Evolutionary conservation across 163 green algal species (phyloP).

Genomic region (Scenedesmus sp.): DNA sequence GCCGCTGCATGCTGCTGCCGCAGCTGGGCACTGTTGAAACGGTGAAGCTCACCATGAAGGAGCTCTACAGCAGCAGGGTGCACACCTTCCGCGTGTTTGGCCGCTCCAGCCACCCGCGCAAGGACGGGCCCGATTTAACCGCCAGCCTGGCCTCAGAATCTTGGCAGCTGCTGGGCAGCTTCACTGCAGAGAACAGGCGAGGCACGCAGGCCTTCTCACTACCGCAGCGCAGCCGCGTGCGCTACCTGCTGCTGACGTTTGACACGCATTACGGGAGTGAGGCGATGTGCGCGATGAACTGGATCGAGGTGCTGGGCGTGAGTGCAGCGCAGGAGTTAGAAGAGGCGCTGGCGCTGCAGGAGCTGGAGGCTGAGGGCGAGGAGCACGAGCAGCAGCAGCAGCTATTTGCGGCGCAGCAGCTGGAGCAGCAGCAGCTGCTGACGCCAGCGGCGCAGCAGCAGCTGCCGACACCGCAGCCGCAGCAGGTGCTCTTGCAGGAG

Average conservation of each 20-base stretch:
- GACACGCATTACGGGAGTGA: conserved; percentile 82
- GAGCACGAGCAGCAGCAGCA: conserved; percentile 22
- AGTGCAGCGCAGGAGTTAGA: conserved; percentile 86
- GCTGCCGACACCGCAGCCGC: not conserved
- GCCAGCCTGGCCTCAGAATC: conserved; percentile 63
- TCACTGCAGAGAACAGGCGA: conserved; percentile 78
- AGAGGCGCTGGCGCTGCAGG: conserved; percentile 69
- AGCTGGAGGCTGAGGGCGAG: conserved; percentile 32
- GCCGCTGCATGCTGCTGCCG: not conserved
- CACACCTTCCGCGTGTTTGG: conserved; percentile 80
- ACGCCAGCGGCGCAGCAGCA: not conserved
- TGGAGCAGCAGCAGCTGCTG: conserved; percentile 37
- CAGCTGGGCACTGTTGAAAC: conserved; percentile 71
- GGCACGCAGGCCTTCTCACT: conserved; percentile 79
- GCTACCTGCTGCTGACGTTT: conserved; percentile 78
- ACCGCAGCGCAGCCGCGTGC: conserved; percentile 61
- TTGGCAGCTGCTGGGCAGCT: conserved; percentile 83
- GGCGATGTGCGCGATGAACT: conserved; percentile 91
- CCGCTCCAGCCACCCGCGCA: conserved; percentile 79
- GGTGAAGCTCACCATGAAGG: conserved; percentile 80
- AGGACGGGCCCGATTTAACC: conserved; percentile 66
- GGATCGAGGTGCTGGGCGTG: conserved; percentile 68
- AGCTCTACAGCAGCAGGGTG: conserved; percentile 87
- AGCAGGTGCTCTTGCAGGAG: not conserved
- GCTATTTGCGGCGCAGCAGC: conserved; percentile 22